A percentile compares a stretch with the other conserved stretches of the same genome.
These are phyloP conservation scores for Eucalyptus shirleyi DNA, from an alignment of 345 rosid species.

Conservation along the genomic window DNA sequence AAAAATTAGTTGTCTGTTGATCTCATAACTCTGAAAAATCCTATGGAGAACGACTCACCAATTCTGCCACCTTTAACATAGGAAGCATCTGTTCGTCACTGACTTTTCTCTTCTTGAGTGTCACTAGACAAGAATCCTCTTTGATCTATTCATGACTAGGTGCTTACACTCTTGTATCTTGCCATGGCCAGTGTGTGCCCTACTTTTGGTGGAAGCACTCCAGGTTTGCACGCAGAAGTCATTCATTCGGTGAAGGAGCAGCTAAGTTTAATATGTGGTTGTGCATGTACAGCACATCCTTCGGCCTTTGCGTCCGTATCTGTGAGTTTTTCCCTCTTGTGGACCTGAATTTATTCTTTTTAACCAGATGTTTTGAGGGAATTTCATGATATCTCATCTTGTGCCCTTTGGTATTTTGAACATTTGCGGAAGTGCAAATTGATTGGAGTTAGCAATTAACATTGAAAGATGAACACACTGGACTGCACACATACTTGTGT, in stretches of 20 bases:
- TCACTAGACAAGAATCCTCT: neutral
- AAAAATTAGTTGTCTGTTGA: neutral
- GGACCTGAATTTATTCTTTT: neutral
- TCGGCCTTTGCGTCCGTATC: constrained; percentile 71
- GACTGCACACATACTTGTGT: neutral
- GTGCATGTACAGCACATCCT: constrained; percentile 46
- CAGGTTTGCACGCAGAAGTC: constrained; percentile 68
- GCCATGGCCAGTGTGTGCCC: constrained; percentile 48
- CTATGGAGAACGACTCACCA: neutral
- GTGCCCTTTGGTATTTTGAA: neutral
- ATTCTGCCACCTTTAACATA: neutral
- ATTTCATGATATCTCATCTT: neutral
- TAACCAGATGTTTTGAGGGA: neutral
- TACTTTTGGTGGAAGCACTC: constrained; percentile 87
- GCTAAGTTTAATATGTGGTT: constrained; percentile 73
- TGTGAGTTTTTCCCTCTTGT: constrained; percentile 27
- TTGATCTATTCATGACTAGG: neutral
- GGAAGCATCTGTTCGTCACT: neutral
- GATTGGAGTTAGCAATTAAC: neutral
- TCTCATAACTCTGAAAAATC: neutral
- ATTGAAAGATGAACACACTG: neutral
- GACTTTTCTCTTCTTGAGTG: neutral
- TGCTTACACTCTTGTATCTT: neutral
- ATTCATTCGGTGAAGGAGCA: constrained; percentile 72
- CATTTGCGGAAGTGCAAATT: neutral